A percentile compares a stretch with the other conserved stretches of the same genome.
These are phyloP conservation scores for Tricholoma saponaceum DNA, from an alignment of 768 basidiomycete species.

Conservation along the genomic window DNA sequence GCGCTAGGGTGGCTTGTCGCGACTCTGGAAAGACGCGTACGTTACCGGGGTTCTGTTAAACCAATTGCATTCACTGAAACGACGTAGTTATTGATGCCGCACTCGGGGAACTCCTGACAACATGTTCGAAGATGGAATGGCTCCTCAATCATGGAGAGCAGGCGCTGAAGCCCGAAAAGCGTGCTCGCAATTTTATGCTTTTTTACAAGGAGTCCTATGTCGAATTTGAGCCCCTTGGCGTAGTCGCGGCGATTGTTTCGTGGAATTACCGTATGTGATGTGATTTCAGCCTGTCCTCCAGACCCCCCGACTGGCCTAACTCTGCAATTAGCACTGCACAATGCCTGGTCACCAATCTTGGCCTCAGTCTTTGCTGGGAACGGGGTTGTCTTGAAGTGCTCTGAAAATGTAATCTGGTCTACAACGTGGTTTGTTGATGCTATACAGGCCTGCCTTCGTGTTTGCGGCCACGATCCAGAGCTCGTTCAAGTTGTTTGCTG, in stretches of 20 bases:
- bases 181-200: constrained; percentile 64
- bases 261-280: constrained; percentile 82
- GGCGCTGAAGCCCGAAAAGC: constrained; percentile 66
- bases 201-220: constrained; percentile 76
- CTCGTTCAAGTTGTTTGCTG: constrained; percentile 92
- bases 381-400: constrained; percentile 85
- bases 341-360: constrained; percentile 90
- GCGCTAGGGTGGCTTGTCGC: constrained; percentile 83
- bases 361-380: constrained; percentile 91
- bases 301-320: background rate
- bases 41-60: constrained; percentile 21
- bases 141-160: constrained; percentile 81
- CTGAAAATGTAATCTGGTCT: constrained; percentile 91
- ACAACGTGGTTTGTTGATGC: constrained; percentile 78
- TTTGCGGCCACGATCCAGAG: constrained; percentile 79
- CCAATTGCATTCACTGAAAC: background rate
- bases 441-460: constrained; percentile 70
- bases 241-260: constrained; percentile 89
- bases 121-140: constrained; percentile 93
- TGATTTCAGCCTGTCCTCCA: background rate
- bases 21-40: constrained; percentile 94
- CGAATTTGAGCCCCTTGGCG: constrained; percentile 87
- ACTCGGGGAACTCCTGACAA: constrained; percentile 93
- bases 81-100: constrained; percentile 84
- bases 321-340: constrained; percentile 69